Conservation (phyloP, 306 rosid genomes). For the Trifolium dubium region DNA sequence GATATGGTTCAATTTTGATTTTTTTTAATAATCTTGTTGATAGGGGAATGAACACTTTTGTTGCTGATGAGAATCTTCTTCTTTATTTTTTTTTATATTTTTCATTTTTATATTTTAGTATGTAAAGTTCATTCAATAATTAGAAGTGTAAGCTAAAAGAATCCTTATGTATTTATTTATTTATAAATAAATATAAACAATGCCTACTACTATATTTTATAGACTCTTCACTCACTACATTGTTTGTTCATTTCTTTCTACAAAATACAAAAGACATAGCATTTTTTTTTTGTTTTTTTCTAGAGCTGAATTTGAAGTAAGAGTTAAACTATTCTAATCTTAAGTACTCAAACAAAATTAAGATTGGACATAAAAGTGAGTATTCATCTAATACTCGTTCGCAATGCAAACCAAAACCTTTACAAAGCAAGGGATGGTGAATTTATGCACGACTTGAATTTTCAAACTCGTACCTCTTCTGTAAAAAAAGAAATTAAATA, state of each 20-base stretch:
- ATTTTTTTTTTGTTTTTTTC: too few relatives aligned
- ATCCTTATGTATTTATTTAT: neutral
- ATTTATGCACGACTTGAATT: too few relatives aligned
- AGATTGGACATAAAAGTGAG: too few relatives aligned
- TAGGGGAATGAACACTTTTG: conserved; percentile 27
- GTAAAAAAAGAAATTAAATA: too few relatives aligned
- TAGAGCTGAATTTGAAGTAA: too few relatives aligned
- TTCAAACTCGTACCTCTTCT: too few relatives aligned
- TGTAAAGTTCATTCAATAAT: conserved; percentile 26
- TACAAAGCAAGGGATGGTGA: too few relatives aligned
- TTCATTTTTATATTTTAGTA: conserved; percentile 33
- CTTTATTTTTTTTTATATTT: conserved; percentile 22
- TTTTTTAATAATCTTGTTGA: conserved; percentile 33
- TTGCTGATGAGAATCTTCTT: conserved; percentile 40
- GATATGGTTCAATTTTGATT: conserved; percentile 41
- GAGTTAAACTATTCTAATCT: too few relatives aligned
- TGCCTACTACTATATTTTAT: neutral
- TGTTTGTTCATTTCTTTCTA: neutral
- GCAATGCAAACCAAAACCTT: too few relatives aligned
- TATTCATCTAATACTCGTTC: too few relatives aligned
- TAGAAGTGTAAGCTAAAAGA: neutral
- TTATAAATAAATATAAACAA: neutral
- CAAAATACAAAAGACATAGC: neutral
- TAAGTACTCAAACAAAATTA: too few relatives aligned
- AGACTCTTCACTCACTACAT: neutral